Evolutionary conservation across 2,329 filamentous ascomycete species (phyloP), one percentile per base, ranked within the genome.

Genomic region (Cordyceps fumosorosea): DNA sequence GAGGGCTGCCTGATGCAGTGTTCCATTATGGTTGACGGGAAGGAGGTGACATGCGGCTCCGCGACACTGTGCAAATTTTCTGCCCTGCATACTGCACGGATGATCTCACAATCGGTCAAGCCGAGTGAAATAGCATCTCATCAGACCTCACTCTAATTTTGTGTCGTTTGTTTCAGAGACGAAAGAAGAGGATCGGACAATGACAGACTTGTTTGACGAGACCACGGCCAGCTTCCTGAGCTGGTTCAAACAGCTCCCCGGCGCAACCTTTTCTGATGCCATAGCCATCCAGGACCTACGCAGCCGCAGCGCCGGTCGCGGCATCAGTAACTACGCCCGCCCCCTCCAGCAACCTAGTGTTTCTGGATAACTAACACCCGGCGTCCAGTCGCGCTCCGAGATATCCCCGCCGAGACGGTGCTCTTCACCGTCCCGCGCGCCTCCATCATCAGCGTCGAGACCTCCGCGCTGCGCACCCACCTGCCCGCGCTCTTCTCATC

Each of bases 401-500:
- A 91, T 65, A 90, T 96, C 60, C 76, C 80, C 20, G 82, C 89
- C 67, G 89, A 92, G 64, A 90, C 91, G 62, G 83, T 88, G 54
- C 82, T 96, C 50, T 96, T 96, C 78, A 87, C 85, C 53, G 89
- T 96, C 64, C 91, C 91, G 2, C 85, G 89, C 64, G 76, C 79
- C 53, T 78, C 83, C 56, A 87, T 96, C 65, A 84, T 96, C 70
- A 89, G 84, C 67, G 79, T 84, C 24, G 82, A 88, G 70, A 96
- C 89, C 47, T 95, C 91, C 1, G 80, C 82, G 54, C 79, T 96
- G 34, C 81, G 82, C 26, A 76, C 74, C 67, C 80, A 78, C 72
- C 80, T 88, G 24, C 81, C 85, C 0, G 73, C 80, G 52, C 73
- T 87, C 63, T 81, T 89, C 62, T 74, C 73, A 18, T 71, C 74